Conservation (phyloP, 139 green algal genomes). For the Chlorella sp. region DNA sequence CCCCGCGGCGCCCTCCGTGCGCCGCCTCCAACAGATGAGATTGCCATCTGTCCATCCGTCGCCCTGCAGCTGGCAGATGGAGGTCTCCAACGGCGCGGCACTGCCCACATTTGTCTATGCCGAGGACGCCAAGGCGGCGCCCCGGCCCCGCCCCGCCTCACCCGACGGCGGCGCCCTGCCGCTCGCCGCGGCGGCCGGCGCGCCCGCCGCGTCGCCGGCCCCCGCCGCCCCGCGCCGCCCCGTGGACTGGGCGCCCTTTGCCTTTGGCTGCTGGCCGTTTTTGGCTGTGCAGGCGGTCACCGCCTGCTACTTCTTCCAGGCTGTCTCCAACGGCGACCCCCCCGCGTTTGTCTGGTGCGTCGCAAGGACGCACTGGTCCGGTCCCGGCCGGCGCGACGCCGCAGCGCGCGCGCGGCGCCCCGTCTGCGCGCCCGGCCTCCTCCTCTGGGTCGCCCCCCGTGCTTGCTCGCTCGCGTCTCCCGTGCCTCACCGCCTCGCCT, state of each 20-base stretch:
- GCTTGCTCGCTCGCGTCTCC: no score
- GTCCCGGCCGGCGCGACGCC: no score
- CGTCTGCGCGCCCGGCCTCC: no score
- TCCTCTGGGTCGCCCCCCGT: no score
- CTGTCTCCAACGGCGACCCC: conserved; percentile 13
- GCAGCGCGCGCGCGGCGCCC: no score
- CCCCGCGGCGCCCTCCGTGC: no score
- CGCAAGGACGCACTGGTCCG: no score
- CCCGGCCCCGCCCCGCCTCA: not conserved
- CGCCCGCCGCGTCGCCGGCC: not conserved
- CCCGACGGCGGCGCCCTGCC: not conserved
- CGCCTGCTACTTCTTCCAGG: conserved; percentile 45
- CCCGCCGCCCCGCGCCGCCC: not conserved
- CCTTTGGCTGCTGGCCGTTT: conserved; percentile 31
- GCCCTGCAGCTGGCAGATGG: no score
- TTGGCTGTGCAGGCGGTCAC: conserved; percentile 17
- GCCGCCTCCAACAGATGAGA: no score
- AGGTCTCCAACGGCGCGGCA: conserved; percentile 22
- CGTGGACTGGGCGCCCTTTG: conserved; percentile 31
- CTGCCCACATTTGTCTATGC: conserved; percentile 10
- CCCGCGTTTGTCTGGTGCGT: conserved; percentile 18
- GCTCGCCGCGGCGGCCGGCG: not conserved
- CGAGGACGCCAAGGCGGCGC: not conserved
- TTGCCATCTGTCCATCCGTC: no score
- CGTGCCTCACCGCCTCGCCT: not conserved